Evolutionary conservation across 768 basidiomycete genomes (phyloP).

Genomic region (Lactifluus hygrophoroides): DNA sequence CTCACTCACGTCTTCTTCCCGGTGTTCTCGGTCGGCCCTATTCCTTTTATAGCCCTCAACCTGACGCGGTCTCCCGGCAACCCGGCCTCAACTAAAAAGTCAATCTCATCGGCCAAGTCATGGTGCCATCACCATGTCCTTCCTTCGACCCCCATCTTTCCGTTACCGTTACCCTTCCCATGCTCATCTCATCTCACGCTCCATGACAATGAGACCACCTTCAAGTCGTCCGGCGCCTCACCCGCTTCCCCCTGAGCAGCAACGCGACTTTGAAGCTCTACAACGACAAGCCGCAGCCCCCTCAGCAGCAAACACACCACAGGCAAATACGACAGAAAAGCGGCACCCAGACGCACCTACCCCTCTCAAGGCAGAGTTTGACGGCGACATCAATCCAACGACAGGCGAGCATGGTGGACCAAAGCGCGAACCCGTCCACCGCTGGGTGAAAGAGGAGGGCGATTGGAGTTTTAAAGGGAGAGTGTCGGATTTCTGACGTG

Average conservation of each 20-base stretch:
- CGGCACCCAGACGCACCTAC: slow-evolving; percentile 63
- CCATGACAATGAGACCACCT: slow-evolving; percentile 26
- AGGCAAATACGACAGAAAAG: slow-evolving; percentile 33
- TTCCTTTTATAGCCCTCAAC: too few species aligned
- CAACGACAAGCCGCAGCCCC: slow-evolving; percentile 49
- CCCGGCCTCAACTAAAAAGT: too few species aligned
- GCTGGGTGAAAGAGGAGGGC: slow-evolving; percentile 47
- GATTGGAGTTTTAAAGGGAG: slow-evolving; percentile 92
- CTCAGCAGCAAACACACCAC: slow-evolving; percentile 24
- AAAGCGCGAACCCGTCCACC: slow-evolving; percentile 71
- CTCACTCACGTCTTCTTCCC: background rate
- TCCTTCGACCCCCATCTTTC: background rate
- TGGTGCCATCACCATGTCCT: too few species aligned
- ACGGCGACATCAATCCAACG: slow-evolving; percentile 69
- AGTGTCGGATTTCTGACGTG: slow-evolving; percentile 69
- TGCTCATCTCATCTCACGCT: background rate
- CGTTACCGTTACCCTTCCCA: background rate
- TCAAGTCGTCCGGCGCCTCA: slow-evolving; percentile 63
- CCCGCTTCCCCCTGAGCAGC: slow-evolving; percentile 63
- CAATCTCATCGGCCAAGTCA: too few species aligned
- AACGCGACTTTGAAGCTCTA: slow-evolving; percentile 84
- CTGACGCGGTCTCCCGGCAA: slow-evolving; percentile 4
- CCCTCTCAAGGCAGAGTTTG: slow-evolving; percentile 57
- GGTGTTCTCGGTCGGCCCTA: background rate
- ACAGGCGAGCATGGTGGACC: slow-evolving; percentile 87